phyloP scores from a whole-genome alignment of 106 monocot genomes.

The Dioscorea zingiberensis region DNA sequence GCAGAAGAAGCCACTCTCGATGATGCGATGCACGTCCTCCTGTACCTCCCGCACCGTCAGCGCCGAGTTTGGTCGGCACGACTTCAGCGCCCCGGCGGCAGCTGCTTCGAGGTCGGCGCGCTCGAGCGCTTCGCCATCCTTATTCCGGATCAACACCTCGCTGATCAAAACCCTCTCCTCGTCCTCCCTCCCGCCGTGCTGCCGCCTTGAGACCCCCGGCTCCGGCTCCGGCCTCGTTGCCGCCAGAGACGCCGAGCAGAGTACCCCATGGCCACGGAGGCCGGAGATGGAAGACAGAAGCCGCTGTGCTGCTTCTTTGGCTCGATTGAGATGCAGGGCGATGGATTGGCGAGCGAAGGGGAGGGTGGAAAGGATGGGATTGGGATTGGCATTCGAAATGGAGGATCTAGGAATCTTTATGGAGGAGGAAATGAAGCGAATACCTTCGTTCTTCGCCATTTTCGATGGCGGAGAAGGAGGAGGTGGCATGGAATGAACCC shows the following conservation, averaged over 20 bases:
- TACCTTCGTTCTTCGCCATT: constrained; percentile 21
- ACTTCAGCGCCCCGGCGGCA: constrained; percentile 53
- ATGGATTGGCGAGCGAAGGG: constrained; percentile 47
- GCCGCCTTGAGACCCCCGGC: constrained; percentile 12
- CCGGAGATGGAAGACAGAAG: constrained; percentile 6
- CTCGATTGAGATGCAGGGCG: constrained; percentile 30
- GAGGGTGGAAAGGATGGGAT: constrained; percentile 22
- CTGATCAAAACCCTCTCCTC: constrained; percentile 91
- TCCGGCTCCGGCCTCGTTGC: constrained; percentile 10
- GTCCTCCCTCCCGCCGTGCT: constrained; percentile 29
- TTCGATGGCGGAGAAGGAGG: not conserved
- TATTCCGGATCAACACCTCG: constrained; percentile 80
- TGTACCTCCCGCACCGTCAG: constrained; percentile 88
- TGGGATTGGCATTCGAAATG: not conserved
- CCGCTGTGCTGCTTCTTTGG: constrained; percentile 20
- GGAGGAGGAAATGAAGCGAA: constrained; percentile 47
- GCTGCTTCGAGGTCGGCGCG: constrained; percentile 68
- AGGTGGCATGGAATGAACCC: not conserved
- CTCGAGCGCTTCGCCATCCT: constrained; percentile 89
- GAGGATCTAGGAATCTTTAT: constrained; percentile 37
- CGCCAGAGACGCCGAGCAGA: constrained; percentile 19
- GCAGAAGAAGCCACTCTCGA: constrained; percentile 73
- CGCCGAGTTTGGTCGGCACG: constrained; percentile 76
- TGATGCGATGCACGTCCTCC: constrained; percentile 82
- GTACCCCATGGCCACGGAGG: not conserved